These are phyloP conservation scores for Jamesozyma gamospora DNA, from an alignment of 805 yeast genomes.

Conservation along the genomic window DNA sequence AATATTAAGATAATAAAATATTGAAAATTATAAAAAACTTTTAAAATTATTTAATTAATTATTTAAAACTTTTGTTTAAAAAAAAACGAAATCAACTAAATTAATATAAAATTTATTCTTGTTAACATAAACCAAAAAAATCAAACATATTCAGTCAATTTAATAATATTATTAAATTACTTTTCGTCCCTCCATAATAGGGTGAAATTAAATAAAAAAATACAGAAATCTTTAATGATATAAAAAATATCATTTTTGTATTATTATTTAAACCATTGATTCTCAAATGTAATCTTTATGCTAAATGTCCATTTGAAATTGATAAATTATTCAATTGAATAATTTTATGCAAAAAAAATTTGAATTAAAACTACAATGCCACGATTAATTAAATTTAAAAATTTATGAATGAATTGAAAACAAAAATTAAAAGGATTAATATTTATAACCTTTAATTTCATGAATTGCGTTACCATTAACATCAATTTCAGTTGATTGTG, in stretches of 20 bases:
- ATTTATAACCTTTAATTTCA: constrained; percentile 28
- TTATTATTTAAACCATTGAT: constrained; percentile 20
- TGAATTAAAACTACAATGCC: constrained; percentile 16
- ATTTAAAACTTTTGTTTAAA: too few relatives aligned
- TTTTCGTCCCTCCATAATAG: constrained; percentile 28
- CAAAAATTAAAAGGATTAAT: constrained; percentile 7
- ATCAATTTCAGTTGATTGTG: constrained; percentile 30
- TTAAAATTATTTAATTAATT: too few relatives aligned
- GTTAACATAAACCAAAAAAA: constrained; percentile 19
- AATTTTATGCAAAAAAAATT: too few relatives aligned
- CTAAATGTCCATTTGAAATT: too few relatives aligned
- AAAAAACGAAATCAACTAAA: too few relatives aligned
- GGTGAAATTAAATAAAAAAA: constrained; percentile 9
- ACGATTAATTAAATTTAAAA: constrained; percentile 1
- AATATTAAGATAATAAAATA: too few relatives aligned
- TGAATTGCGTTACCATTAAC: constrained; percentile 23
- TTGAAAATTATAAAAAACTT: too few relatives aligned
- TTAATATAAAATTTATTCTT: background rate
- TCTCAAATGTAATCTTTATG: constrained; percentile 19
- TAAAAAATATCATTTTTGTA: too few relatives aligned
- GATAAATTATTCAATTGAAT: too few relatives aligned
- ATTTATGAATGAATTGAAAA: background rate
- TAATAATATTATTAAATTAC: constrained; percentile 9
- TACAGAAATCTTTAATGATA: too few relatives aligned
- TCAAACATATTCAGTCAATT: constrained; percentile 28